Evolutionary conservation across 768 basidiomycete genomes (phyloP).

Genomic region (Porpolomopsis calyptriformis): DNA sequence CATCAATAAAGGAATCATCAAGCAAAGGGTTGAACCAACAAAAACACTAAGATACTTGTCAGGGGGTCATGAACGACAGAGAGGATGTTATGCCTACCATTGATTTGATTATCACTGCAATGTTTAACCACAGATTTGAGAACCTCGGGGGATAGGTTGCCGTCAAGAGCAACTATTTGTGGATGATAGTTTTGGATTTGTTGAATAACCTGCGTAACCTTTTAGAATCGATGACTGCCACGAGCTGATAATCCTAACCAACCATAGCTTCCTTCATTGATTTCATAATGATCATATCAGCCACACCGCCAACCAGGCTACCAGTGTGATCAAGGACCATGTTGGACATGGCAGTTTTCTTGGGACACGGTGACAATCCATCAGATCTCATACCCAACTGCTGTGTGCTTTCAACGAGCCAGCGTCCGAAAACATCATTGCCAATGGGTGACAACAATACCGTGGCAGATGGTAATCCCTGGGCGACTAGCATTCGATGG

Average conservation of each 20-base stretch:
- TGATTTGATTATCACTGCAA: conserved; percentile 37
- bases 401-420: conserved; percentile 48
- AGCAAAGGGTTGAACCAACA: conserved; percentile 34
- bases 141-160: conserved; percentile 50
- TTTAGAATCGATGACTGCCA: not conserved
- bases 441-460: conserved; percentile 72
- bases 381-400: conserved; percentile 72
- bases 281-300: conserved; percentile 76
- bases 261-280: conserved; percentile 38
- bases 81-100: conserved; percentile 33
- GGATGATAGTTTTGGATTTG: conserved; percentile 43
- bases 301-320: conserved; percentile 71
- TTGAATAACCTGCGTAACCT: conserved; percentile 35
- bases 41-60: conserved; percentile 62
- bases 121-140: conserved; percentile 42
- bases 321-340: conserved; percentile 69
- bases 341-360: conserved; percentile 74
- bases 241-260: not conserved
- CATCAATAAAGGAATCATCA: not conserved
- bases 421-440: conserved; percentile 61
- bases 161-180: conserved; percentile 60
- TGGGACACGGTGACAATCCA: conserved; percentile 40
- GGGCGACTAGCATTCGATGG: conserved; percentile 44
- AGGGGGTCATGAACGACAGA: conserved; percentile 7
- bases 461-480: conserved; percentile 24